phyloP scores from a whole-genome alignment of 2,329 filamentous ascomycete genomes.

The Pestalotiopsis sp. region DNA sequence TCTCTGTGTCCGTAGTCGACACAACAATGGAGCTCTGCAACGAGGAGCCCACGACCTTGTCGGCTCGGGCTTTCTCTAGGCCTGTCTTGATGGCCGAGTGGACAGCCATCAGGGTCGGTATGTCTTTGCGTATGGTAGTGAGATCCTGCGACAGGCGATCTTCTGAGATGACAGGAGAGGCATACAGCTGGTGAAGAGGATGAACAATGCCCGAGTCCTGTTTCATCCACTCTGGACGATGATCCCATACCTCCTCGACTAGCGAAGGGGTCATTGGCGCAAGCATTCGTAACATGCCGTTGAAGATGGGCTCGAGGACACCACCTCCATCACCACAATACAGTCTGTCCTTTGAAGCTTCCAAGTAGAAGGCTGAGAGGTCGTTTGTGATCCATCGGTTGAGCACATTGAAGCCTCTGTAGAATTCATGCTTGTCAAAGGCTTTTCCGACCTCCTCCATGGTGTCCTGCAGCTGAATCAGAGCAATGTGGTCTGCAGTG shows the following conservation, averaged over 20 bases:
- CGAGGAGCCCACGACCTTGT: slow-evolving; percentile 77
- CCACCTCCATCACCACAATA: slow-evolving; percentile 79
- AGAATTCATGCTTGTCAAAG: slow-evolving; percentile 77
- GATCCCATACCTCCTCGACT: slow-evolving; percentile 86
- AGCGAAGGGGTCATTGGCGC: slow-evolving; percentile 80
- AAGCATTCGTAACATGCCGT: slow-evolving; percentile 75
- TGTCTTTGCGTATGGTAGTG: slow-evolving; percentile 40
- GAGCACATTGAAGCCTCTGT: slow-evolving; percentile 71
- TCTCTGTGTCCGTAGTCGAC: slow-evolving; percentile 38
- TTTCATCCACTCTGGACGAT: slow-evolving; percentile 68
- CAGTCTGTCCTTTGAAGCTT: slow-evolving; percentile 86
- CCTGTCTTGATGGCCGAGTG: slow-evolving; percentile 72
- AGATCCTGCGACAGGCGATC: slow-evolving; percentile 40
- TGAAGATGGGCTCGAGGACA: slow-evolving; percentile 66
- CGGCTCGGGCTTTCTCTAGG: slow-evolving; percentile 71
- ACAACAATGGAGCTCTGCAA: slow-evolving; percentile 75
- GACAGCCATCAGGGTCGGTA: slow-evolving; percentile 53
- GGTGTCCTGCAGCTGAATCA: slow-evolving; percentile 71
- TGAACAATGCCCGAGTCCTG: slow-evolving; percentile 39
- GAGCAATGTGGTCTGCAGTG: slow-evolving; percentile 71
- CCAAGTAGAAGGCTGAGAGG: slow-evolving; percentile 91
- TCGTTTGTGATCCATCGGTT: slow-evolving; percentile 83
- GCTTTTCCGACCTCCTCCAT: slow-evolving; percentile 65
- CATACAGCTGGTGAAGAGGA: slow-evolving; percentile 52
- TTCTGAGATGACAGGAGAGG: slow-evolving; percentile 42